These are phyloP conservation scores for Monosporascus sp. DNA, from an alignment of 2,329 filamentous ascomycete species.

Conservation along the genomic window DNA sequence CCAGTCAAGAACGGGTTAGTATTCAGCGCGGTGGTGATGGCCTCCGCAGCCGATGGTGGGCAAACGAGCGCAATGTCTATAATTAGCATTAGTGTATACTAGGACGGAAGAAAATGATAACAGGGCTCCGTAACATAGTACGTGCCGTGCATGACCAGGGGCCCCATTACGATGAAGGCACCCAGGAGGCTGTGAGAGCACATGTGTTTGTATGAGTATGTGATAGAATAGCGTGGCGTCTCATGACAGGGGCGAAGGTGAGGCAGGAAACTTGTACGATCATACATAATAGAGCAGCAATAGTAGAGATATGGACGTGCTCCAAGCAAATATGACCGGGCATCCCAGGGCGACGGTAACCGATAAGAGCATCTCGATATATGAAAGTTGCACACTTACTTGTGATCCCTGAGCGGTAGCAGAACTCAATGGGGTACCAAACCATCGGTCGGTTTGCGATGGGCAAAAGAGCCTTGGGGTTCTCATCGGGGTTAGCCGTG, in stretches of 20 bases:
- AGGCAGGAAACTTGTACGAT: neutral
- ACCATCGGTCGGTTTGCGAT: constrained; percentile 86
- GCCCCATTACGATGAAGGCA: neutral
- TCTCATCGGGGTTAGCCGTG: constrained; percentile 72
- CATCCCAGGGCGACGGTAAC: neutral
- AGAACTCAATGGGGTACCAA: constrained; percentile 84
- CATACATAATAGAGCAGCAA: neutral
- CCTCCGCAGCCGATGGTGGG: constrained; percentile 59
- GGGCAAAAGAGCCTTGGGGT: constrained; percentile 75
- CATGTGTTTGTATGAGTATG: too few species aligned
- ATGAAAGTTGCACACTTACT: constrained; percentile 41
- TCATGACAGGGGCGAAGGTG: too few species aligned
- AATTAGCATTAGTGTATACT: constrained; percentile 16
- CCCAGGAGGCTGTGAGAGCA: neutral
- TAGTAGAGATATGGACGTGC: neutral
- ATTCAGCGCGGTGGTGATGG: constrained; percentile 65
- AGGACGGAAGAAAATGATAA: neutral
- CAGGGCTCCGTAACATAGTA: neutral
- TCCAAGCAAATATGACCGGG: neutral
- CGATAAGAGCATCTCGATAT: neutral
- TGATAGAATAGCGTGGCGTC: too few species aligned
- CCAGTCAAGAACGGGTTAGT: constrained; percentile 74
- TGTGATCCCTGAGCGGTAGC: constrained; percentile 73
- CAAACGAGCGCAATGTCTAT: constrained; percentile 59
- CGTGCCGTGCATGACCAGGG: neutral